These are phyloP conservation scores for Graphilbum fragrans DNA, from an alignment of 2,329 filamentous ascomycete species.

Conservation along the genomic window DNA sequence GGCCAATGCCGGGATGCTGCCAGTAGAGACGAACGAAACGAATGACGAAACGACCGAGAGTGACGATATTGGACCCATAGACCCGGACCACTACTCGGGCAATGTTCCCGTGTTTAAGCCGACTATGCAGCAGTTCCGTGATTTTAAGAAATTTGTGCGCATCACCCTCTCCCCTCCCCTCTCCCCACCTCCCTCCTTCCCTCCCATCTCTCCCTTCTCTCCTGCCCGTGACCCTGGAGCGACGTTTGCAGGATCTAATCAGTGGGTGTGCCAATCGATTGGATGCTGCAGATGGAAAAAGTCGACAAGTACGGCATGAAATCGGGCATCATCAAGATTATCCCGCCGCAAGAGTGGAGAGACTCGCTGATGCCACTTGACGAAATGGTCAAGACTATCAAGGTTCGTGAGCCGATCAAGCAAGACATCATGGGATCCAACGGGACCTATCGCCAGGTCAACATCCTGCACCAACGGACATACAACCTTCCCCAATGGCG, in stretches of 20 bases:
- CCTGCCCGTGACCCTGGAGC: no score
- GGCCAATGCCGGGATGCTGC: no score
- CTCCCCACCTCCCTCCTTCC: no score
- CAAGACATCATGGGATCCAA: conserved; percentile 96
- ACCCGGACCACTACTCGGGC: conserved; percentile 82
- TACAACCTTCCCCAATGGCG: conserved; percentile 98
- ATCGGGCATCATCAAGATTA: conserved; percentile 91
- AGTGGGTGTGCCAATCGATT: neutral
- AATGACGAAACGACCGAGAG: conserved; percentile 5
- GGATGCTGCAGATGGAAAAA: conserved; percentile 52
- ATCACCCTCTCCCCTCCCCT: neutral
- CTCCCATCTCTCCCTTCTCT: neutral
- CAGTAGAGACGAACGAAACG: neutral
- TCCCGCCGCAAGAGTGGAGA: conserved; percentile 89
- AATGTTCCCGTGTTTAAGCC: conserved; percentile 90
- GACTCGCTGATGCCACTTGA: conserved; percentile 66
- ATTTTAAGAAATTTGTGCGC: conserved; percentile 82
- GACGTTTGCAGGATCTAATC: conserved; percentile 13
- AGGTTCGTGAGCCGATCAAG: conserved; percentile 92
- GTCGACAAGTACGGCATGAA: conserved; percentile 95
- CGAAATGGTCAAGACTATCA: conserved; percentile 80
- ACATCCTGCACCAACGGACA: conserved; percentile 88
- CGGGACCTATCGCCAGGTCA: conserved; percentile 92
- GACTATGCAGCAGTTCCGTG: conserved; percentile 87
- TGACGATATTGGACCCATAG: conserved; percentile 60